phyloP scores from a whole-genome alignment of 208 protist genomes.

The Leishmania major region DNA sequence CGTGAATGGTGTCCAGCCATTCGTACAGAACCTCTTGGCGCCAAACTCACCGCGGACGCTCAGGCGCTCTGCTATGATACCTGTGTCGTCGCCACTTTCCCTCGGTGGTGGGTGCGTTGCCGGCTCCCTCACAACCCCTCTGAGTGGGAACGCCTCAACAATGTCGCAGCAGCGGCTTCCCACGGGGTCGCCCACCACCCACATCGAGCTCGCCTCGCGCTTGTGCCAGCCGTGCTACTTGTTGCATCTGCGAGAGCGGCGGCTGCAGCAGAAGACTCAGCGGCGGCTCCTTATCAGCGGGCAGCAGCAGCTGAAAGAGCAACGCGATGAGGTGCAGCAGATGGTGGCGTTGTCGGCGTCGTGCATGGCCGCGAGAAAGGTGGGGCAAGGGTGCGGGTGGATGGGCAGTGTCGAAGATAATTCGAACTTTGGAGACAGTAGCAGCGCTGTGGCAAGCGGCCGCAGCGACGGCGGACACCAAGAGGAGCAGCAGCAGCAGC shows the following conservation, averaged over 20 bases:
- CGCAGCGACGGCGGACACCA: not conserved
- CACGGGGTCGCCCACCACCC: not conserved
- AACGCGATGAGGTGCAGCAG: constrained; percentile 12
- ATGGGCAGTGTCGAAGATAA: not conserved
- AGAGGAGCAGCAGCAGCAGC: not conserved
- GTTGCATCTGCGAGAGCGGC: constrained; percentile 18
- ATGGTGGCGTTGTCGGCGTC: not conserved
- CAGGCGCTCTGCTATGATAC: constrained; percentile 8
- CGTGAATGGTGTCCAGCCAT: not conserved
- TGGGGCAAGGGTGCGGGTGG: not conserved
- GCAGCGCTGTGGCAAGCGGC: not conserved
- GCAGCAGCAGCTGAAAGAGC: constrained; percentile 5
- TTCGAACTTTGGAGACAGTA: constrained; percentile 1
- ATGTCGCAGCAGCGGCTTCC: not conserved
- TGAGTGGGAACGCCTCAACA: not conserved
- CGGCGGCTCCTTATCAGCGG: constrained; percentile 18
- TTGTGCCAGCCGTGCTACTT: constrained; percentile 30
- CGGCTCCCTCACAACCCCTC: not conserved
- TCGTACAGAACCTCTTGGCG: not conserved
- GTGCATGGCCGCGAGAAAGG: not conserved
- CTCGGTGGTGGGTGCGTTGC: not conserved
- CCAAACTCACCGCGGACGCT: not conserved
- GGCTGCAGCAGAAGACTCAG: constrained; percentile 16
- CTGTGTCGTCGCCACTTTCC: constrained; percentile 6
- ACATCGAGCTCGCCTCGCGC: constrained; percentile 29